Evolutionary conservation across 2,329 filamentous ascomycete species (phyloP).

Genomic region (Dendryphion nanum): DNA sequence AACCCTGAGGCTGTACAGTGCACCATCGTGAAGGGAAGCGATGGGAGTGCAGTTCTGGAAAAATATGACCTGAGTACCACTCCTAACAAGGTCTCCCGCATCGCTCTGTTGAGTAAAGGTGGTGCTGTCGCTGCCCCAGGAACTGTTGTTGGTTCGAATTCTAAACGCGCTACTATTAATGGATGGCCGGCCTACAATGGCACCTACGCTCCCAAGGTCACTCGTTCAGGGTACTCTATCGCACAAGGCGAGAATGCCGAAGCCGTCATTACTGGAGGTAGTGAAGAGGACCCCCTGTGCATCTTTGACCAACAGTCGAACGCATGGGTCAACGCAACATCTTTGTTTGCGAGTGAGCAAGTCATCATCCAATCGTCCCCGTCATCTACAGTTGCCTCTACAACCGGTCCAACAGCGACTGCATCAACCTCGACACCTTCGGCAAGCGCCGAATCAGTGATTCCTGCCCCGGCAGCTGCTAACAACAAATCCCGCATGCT

Average conservation of each 20-base stretch:
- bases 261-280: constrained; percentile 76
- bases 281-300: constrained; percentile 61
- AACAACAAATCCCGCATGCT: constrained; percentile 49
- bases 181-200: constrained; percentile 79
- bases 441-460: constrained; percentile 36
- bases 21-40: constrained; percentile 66
- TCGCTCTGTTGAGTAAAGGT: constrained; percentile 62
- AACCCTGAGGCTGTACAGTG: constrained; percentile 61
- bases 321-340: constrained; percentile 71
- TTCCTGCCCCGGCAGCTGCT: constrained; percentile 23
- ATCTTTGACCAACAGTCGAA: constrained; percentile 78
- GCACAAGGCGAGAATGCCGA: constrained; percentile 65
- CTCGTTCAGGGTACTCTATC: constrained; percentile 68
- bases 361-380: constrained; percentile 28
- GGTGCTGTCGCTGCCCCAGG: constrained; percentile 53
- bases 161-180: constrained; percentile 56
- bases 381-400: constrained; percentile 21
- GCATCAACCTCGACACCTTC: constrained; percentile 31
- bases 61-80: constrained; percentile 72
- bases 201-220: constrained; percentile 65
- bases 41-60: constrained; percentile 75
- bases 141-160: constrained; percentile 45
- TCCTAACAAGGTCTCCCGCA: constrained; percentile 72
- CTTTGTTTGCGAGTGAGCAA: constrained; percentile 56
- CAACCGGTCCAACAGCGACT: constrained; percentile 12